These are phyloP conservation scores for Macrolepiota albuminosa DNA, from an alignment of 768 basidiomycete genomes.

Conservation along the genomic window DNA sequence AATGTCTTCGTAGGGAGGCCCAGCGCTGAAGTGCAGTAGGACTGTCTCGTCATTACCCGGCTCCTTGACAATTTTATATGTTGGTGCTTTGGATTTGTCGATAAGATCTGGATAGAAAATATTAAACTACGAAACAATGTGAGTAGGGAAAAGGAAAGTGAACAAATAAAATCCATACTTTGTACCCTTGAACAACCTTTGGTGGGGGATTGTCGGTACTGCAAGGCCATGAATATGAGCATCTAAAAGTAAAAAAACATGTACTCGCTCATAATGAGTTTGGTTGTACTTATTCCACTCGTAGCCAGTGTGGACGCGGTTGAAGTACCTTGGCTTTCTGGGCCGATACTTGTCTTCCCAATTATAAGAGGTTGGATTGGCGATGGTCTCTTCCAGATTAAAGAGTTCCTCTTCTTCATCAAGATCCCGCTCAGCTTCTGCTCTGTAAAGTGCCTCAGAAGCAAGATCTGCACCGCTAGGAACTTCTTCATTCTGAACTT, in stretches of 20 bases:
- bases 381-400: slow-evolving; percentile 87
- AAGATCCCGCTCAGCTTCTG: slow-evolving; percentile 86
- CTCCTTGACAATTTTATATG: slow-evolving; percentile 93
- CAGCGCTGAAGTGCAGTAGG: slow-evolving; percentile 89
- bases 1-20: slow-evolving; percentile 98
- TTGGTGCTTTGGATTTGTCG: slow-evolving; percentile 95
- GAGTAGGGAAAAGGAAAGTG: not conserved
- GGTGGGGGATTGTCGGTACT: slow-evolving; percentile 98
- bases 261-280: slow-evolving; percentile 94
- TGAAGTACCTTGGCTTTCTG: slow-evolving; percentile 96
- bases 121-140: slow-evolving; percentile 57
- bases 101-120: slow-evolving; percentile 99
- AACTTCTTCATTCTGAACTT: slow-evolving; percentile 51
- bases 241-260: not conserved
- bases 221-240: slow-evolving; percentile 16
- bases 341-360: slow-evolving; percentile 99
- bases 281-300: slow-evolving; percentile 99
- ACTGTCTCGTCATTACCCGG: slow-evolving; percentile 95
- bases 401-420: slow-evolving; percentile 97
- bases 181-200: slow-evolving; percentile 99
- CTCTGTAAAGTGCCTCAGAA: slow-evolving; percentile 86
- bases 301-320: slow-evolving; percentile 97
- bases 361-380: slow-evolving; percentile 81
- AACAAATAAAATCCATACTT: slow-evolving; percentile 35
- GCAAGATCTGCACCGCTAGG: slow-evolving; percentile 70